Evolutionary conservation across 2,329 filamentous ascomycete species (phyloP).

Genomic region (Huntiella bhutanensis): DNA sequence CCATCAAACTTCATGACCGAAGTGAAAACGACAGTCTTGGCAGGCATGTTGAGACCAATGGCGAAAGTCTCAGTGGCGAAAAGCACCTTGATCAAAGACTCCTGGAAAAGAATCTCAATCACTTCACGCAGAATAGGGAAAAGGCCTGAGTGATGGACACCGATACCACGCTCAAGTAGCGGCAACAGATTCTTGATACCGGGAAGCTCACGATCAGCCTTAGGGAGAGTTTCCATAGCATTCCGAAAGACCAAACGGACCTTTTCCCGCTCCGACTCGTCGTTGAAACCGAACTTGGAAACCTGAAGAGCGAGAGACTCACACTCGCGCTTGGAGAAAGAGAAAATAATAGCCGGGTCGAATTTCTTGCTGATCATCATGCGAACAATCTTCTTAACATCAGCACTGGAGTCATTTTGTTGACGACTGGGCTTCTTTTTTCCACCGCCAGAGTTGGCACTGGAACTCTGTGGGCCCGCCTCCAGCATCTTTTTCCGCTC

Average conservation of each 20-base stretch:
- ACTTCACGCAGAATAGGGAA: constrained; percentile 95
- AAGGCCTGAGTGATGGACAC: constrained; percentile 90
- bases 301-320: constrained; percentile 79
- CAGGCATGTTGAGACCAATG: constrained; percentile 96
- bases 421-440: constrained; percentile 81
- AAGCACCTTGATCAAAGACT: constrained; percentile 90
- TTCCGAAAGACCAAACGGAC: constrained; percentile 86
- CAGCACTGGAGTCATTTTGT: constrained; percentile 46
- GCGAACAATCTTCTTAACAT: constrained; percentile 94
- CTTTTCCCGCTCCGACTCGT: constrained; percentile 87
- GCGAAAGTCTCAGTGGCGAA: constrained; percentile 98
- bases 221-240: constrained; percentile 79
- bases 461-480: constrained; percentile 35
- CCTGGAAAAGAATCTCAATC: constrained; percentile 96
- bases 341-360: constrained; percentile 98
- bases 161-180: constrained; percentile 75
- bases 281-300: constrained; percentile 79
- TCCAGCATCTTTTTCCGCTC: constrained; percentile 75
- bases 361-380: constrained; percentile 98
- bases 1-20: constrained; percentile 93
- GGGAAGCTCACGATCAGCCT: constrained; percentile 72
- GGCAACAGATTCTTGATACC: constrained; percentile 86
- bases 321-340: constrained; percentile 95
- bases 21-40: constrained; percentile 98
- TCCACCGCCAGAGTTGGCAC: constrained; percentile 43